Base-by-base conservation (phyloP, 1,284 basidiomycete genomes). In the Cerioporus squamosus region DNA sequence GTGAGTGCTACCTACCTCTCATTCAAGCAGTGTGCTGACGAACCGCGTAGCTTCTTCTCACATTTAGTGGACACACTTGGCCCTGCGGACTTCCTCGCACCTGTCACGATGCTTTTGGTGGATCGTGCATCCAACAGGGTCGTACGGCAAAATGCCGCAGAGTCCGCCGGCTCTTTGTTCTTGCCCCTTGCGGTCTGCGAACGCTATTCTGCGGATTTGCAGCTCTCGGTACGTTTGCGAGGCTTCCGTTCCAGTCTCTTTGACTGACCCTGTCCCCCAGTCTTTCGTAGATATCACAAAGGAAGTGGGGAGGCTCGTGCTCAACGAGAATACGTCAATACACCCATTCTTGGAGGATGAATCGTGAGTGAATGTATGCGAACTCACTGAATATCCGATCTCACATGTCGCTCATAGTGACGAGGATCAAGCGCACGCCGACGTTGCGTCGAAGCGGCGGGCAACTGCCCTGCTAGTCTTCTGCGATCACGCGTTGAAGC, bases 51-150 rank as follows among this genome's bases (percentile, higher is more conserved):
- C 57, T 96, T 99, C 77, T 98, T 97, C 76, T 81, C 87, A 2
- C 93, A 97, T 70, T 83, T 99, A n/a, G 84, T 94, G 36, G 88
- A 94, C 59, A 90, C 92, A 2, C 82, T 99, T 12, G 95, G 94
- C 9, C 77, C 90, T 2, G 77, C 82, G 10, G 88, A 95, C 49
- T 99, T 96, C 79, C 78, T 97, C 40, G 83, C 93, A 0, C 91
- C 95, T 0, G 75, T 97, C 8, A 87, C 84, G 63, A 92, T 98
- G 87, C 84, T 98, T 1, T 80, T 98, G 12, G 81, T 95, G 1
- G 94, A 97, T 68, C 92, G 91, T 62, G 80, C 83, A 2, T 83
- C 87, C 5, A 90, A 86, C 68, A 88, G 89, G 51, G 81, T 89
- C 38, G 80, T 84, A 47, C 82, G 88, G 51, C 91, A 94, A 71